phyloP scores from a whole-genome alignment of 1,284 basidiomycete genomes.

The Moesziomyces globuligerus region DNA sequence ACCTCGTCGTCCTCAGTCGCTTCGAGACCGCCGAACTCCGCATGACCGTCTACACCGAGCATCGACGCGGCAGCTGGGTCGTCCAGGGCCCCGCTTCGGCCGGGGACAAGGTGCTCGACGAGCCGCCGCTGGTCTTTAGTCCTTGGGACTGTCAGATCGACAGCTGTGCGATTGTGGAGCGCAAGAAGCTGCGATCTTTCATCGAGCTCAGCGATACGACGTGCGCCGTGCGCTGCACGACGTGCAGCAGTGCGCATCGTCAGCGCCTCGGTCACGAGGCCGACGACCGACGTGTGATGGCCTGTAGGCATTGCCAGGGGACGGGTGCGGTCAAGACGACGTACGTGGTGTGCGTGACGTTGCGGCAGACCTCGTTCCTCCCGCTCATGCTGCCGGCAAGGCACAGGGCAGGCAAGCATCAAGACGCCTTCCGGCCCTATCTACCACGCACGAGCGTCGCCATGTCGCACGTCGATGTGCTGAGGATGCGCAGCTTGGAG shows the following conservation, averaged over 20 bases:
- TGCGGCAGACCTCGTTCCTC: constrained; percentile 36
- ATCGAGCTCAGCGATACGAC: constrained; percentile 45
- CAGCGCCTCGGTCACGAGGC: constrained; percentile 4
- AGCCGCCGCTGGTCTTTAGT: constrained; percentile 35
- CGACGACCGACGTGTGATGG: neutral
- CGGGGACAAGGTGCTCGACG: constrained; percentile 15
- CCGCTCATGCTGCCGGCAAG: constrained; percentile 32
- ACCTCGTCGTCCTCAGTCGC: constrained; percentile 36
- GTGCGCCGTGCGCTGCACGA: constrained; percentile 21
- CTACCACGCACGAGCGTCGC: constrained; percentile 73
- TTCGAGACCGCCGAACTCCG: constrained; percentile 41
- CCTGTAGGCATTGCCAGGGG: constrained; percentile 22
- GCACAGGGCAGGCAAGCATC: constrained; percentile 25
- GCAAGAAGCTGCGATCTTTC: constrained; percentile 49
- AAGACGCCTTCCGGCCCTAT: constrained; percentile 74
- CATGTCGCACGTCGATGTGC: constrained; percentile 79
- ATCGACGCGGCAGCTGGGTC: constrained; percentile 38
- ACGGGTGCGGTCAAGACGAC: constrained; percentile 25
- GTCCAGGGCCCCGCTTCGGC: constrained; percentile 25
- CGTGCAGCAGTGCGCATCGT: constrained; percentile 15
- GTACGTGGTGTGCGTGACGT: constrained; percentile 44
- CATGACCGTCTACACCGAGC: constrained; percentile 44
- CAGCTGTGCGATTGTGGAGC: constrained; percentile 36
- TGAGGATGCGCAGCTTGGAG: constrained; percentile 73
- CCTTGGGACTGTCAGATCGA: constrained; percentile 47